Percentiles rank a stretch among this genome's conserved stretches.
Evolutionary conservation across 768 basidiomycete genomes (phyloP).

Genomic region (Fistulinella prunicolor): DNA sequence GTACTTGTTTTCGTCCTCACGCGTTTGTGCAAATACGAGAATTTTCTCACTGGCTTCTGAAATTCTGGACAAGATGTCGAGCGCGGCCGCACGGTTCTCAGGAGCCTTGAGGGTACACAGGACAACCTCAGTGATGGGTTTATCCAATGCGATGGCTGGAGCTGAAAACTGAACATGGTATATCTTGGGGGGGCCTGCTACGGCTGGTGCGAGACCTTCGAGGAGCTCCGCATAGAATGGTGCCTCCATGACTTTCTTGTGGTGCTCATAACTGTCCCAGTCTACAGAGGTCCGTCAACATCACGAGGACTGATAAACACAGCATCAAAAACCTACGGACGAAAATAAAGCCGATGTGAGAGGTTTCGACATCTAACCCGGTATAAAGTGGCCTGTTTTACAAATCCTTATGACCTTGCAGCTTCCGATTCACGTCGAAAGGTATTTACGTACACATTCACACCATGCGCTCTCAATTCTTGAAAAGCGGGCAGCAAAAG

Average conservation of each 20-base stretch:
- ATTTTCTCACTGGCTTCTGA: not conserved
- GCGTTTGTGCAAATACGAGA: slow-evolving; percentile 3
- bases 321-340: slow-evolving; percentile 1
- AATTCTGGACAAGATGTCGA: slow-evolving; percentile 2
- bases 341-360: slow-evolving; percentile 4
- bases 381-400: slow-evolving; percentile 1
- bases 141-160: not conserved
- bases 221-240: not conserved
- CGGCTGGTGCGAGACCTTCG: too few species aligned
- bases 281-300: not conserved
- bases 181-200: not conserved
- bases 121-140: slow-evolving; percentile 9
- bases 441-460: not conserved
- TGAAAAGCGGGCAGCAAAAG: not conserved
- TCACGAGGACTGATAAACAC: not conserved
- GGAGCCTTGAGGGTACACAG: slow-evolving; percentile 8
- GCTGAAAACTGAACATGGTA: slow-evolving; percentile 2
- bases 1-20: slow-evolving; percentile 7
- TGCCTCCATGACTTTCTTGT: not conserved
- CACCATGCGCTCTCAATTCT: not conserved
- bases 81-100: slow-evolving; percentile 3
- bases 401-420: too few species aligned
- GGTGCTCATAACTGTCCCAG: slow-evolving; percentile 10
- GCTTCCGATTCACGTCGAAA: too few species aligned
- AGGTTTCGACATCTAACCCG: slow-evolving; percentile 6